Base-by-base conservation (phyloP, 1,284 basidiomycete species). In the Puccinia brachypodii region DNA sequence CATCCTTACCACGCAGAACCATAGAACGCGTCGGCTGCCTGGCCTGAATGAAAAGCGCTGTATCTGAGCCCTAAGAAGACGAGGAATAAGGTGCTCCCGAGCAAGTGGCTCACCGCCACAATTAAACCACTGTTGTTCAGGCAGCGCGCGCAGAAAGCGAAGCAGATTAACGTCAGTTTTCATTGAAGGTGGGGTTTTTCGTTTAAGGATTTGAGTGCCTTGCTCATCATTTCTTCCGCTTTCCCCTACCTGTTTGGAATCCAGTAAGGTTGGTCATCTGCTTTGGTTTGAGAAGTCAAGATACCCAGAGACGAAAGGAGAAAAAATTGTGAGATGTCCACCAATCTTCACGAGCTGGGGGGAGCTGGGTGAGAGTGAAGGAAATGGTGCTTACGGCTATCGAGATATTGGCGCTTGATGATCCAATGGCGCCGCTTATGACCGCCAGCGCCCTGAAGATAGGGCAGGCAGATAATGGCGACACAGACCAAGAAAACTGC, bases 211-310 rank as follows among this genome's bases (percentile, higher is more conserved):
- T 3, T 60, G 58, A 7, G 28, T 60, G 31, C 33, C 14, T 22
- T 53, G 50, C 31, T 62, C 11, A 8, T 42, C n/a, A n/a, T n/a
- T n/a, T n/a, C n/a, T n/a, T n/a, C n/a, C n/a, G n/a, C 14, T 13
- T 16, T 8, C 25, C 14, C 58, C 13, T 44, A 71, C 69, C 69
- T 71, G 28, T 71, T 71, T 22, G 16, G 69, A 71, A 71, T 25
- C 69, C 69, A 71, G 44, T 71, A 71, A 47, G 69, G 69, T n/a
- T 71, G 44, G 8, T 3, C 7, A 71, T 71, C 69, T 71, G 42
- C 13, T 50, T 50, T 40, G 31, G 64, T 33, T 25, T 6, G 40
- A 13, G 36, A 68, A 40, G n/a, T n/a, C 1, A 71, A 44, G 3
- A 50, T 19, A 31, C 9, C 2, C 66, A 44, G n/a, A 69, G n/a